Base-by-base conservation (phyloP, 2,329 filamentous ascomycete genomes). In the Paraconiothyrium sp. region DNA sequence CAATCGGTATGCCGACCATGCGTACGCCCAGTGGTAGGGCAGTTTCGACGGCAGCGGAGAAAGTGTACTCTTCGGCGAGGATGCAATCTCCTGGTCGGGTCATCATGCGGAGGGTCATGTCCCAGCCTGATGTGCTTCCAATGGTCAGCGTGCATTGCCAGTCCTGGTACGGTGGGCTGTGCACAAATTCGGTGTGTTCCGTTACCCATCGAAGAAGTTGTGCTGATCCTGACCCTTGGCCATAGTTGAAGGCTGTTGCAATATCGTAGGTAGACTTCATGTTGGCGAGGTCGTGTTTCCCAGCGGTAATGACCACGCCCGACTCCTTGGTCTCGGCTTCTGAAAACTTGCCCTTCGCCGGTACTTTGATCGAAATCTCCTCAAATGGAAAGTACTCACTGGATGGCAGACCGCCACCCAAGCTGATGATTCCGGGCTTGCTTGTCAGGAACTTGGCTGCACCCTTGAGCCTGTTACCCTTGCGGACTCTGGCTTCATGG, bases 351-450 rank as follows among this genome's bases (percentile, higher is more conserved):
- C 90, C 89, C 16, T 88, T 81, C 1, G 81, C 80, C 16, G 93
- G 92, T 1, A 96, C 88, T 69, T 90, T 92, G 79, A 97, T 80
- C 65, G 85, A 86, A 54, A 98, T 79, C 66, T 90, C 85, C 67
- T 94, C 89, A 72, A 98, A 89, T n/a, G 95, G 95, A 74, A 99
- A 99, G 80, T 96, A 92, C 76, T 94, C 90, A 62, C 92, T 88
- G 14, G 92, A 94, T 4, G 95, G 95, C 22, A 99, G 83, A 3
- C 95, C 95, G 55, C 95, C 95, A 58, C 95, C 95, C 1, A 99
- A 89, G 1, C 93, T 97, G 74, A 99, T 95, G 61, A 97, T 81
- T 16, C 91, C 93, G 0, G 93, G 92, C 43, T 85, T 92, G 74
- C 90, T 91, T 22, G 54, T 56, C 57, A 98, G 86, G 76, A 89